These are phyloP conservation scores for Diaporthe batatas DNA, from an alignment of 2,329 filamentous ascomycete species.

Conservation along the genomic window DNA sequence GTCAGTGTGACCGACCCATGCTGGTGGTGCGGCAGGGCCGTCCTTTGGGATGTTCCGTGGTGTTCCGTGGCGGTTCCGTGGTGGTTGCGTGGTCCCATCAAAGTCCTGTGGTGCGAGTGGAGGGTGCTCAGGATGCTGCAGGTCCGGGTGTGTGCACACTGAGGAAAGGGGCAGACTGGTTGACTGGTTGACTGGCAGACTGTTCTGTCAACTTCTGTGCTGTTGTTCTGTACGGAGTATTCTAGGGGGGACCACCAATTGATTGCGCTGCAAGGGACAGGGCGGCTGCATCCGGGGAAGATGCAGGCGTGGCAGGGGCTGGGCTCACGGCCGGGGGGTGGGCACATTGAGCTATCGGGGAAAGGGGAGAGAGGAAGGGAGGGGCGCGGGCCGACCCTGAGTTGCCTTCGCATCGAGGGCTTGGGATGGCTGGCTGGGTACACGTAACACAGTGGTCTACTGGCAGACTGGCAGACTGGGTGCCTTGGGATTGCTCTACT, in stretches of 20 bases:
- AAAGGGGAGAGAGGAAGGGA: conserved; percentile 2
- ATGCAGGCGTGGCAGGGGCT: conserved; percentile 16
- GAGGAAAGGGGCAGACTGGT: conserved; percentile 7
- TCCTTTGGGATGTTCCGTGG: background rate
- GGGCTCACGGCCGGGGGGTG: conserved; percentile 8
- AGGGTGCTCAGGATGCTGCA: background rate
- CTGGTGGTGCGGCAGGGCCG: background rate
- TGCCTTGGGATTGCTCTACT: background rate
- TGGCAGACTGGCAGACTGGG: too few species aligned
- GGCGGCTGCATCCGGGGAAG: conserved; percentile 13
- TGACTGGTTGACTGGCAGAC: background rate
- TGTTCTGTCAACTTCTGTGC: background rate
- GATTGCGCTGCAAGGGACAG: conserved; percentile 38
- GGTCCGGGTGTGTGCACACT: background rate
- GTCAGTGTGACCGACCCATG: conserved; percentile 17
- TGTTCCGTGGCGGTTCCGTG: background rate
- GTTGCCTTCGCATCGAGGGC: background rate
- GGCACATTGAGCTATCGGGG: background rate
- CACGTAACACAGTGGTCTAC: too few species aligned
- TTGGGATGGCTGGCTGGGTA: conserved; percentile 7
- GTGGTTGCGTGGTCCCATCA: background rate
- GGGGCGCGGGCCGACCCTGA: conserved; percentile 39
- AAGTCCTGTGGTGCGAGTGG: background rate
- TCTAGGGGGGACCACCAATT: conserved; percentile 16
- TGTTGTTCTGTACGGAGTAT: too few species aligned